Evolutionary conservation across 306 rosid genomes (phyloP).

Genomic region (Lathyrus sativus): DNA sequence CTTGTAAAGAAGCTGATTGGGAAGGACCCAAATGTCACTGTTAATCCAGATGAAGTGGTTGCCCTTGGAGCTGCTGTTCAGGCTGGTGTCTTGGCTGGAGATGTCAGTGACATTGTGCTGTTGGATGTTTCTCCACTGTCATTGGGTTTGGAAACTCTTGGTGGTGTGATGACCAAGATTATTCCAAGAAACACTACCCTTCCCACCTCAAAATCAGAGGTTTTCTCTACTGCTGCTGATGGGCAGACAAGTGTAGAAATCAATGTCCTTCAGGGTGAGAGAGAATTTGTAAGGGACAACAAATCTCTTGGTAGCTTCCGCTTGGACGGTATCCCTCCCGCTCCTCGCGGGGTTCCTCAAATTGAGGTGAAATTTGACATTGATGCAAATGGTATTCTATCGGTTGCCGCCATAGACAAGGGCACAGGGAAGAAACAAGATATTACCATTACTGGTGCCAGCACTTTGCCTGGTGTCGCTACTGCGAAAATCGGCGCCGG

Average conservation of each 20-base stretch:
- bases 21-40: no score
- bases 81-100: slow-evolving; percentile 96
- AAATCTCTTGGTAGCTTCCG: slow-evolving; percentile 98
- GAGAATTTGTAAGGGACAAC: slow-evolving; percentile 95
- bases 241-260: slow-evolving; percentile 96
- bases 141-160: slow-evolving; percentile 84
- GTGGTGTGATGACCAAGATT: slow-evolving; percentile 96
- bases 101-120: slow-evolving; percentile 86
- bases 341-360: slow-evolving; percentile 96
- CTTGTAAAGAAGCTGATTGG: no score
- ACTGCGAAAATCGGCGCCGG: no score
- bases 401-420: no score
- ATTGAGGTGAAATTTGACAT: slow-evolving; percentile 96
- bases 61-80: no score
- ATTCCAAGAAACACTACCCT: slow-evolving; percentile 94
- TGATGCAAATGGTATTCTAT: no score
- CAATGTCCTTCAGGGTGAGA: slow-evolving; percentile 90
- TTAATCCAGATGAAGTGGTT: no score
- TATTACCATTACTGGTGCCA: no score
- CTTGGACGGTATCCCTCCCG: slow-evolving; percentile 93
- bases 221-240: slow-evolving; percentile 95
- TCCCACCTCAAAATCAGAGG: slow-evolving; percentile 96
- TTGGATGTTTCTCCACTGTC: slow-evolving; percentile 87
- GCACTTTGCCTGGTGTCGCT: no score
- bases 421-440: no score